Base-by-base conservation (phyloP, 768 basidiomycete species). In the Tulasnella sp. region DNA sequence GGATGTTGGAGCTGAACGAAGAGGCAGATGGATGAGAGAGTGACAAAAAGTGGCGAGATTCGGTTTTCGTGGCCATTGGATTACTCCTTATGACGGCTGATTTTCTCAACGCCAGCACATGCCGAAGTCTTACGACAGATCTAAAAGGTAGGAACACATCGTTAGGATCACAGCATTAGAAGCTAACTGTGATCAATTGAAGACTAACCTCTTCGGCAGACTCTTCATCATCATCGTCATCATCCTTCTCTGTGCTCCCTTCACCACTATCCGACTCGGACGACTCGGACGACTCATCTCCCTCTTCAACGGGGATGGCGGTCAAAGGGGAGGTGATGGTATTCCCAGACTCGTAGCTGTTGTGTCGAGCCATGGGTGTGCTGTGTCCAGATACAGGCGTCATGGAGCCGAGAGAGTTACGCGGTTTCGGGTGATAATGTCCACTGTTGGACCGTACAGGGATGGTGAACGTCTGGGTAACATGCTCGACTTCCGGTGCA, bases 61-160 rank as follows among this genome's bases (percentile, higher is more conserved):
- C n/a, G n/a, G n/a, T n/a, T n/a, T n/a, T n/a, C n/a, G n/a, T n/a
- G n/a, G n/a, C n/a, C n/a, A n/a, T n/a, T n/a, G n/a, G n/a, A n/a
- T 29, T 61, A 53, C 15, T 63, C 62, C 32, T 56, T 62, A 29
- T 63, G 62, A 45, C 62, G 51, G 32, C 47, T 61, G 48, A 63
- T 63, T 47, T 63, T 63, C 32, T 63, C 62, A 17, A 63, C 62
- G 29, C 62, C 62, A 43, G 62, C 62, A 43, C 62, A 63, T 11
- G 32, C 38, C 10, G 62, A 55, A 2, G 62, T 63, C 41, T 41
- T 62, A 17, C 62, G 30, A 19, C 19, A 1, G 24, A 24, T 43
- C 61, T 58, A 24, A 26, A n/a, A 43, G 42, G 60, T 26, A 19
- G 45, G 3, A 19, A 30, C 9, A 10, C 34, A 34, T 55, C 34